Evolutionary conservation across 2,329 filamentous ascomycete species (phyloP).

Genomic region (Ceratocystis cubensis): DNA sequence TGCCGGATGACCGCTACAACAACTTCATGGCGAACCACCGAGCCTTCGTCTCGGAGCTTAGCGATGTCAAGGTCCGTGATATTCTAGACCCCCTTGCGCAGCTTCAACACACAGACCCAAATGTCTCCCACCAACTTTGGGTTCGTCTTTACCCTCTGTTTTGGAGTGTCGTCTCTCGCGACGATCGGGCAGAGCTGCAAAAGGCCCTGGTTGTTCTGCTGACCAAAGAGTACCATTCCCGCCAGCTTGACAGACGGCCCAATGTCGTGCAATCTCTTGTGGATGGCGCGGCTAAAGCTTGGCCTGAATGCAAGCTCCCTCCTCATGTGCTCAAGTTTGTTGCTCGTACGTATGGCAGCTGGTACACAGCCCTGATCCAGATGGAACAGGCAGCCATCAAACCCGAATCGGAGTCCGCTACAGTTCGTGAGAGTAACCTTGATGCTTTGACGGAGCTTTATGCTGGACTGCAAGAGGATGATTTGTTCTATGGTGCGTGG

Average conservation of each 20-base stretch:
- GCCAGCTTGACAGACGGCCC: conserved; percentile 86
- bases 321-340: conserved; percentile 94
- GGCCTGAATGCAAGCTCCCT: conserved; percentile 80
- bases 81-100: conserved; percentile 82
- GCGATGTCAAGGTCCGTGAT: conserved; percentile 77
- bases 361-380: conserved; percentile 88
- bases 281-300: conserved; percentile 72
- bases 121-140: conserved; percentile 82
- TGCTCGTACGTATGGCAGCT: conserved; percentile 85
- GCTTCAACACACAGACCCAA: conserved; percentile 76
- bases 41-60: conserved; percentile 71
- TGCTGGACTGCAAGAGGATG: conserved; percentile 79
- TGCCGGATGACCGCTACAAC: conserved; percentile 74
- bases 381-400: conserved; percentile 80
- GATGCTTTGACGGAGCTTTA: conserved; percentile 95
- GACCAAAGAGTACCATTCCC: conserved; percentile 88
- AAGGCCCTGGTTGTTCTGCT: conserved; percentile 80
- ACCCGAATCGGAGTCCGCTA: conserved; percentile 70
- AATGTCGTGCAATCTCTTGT: conserved; percentile 91
- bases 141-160: conserved; percentile 80
- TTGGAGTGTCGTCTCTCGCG: conserved; percentile 77
- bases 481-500: conserved; percentile 97
- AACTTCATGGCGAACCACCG: conserved; percentile 63
- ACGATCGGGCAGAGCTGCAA: conserved; percentile 82
- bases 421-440: conserved; percentile 82